Conservation (phyloP, 2,329 filamentous ascomycete genomes). For the Sporothrix variecibatus region DNA sequence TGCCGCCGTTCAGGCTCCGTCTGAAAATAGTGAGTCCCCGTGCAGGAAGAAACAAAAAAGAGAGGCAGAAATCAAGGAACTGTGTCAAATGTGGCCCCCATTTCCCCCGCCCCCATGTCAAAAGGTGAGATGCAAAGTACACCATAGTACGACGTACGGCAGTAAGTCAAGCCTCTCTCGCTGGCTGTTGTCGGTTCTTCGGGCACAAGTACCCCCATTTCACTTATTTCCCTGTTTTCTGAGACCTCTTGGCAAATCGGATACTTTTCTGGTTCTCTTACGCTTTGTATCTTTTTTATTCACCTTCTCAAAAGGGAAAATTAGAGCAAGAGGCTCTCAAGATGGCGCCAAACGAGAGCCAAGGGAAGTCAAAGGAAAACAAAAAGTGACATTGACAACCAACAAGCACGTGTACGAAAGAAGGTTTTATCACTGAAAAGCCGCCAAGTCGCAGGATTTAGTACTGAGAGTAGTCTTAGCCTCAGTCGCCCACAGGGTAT, state of each 20-base stretch:
- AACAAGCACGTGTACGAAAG: slow-evolving; percentile 2
- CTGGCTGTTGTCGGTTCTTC: neutral
- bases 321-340: neutral
- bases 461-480: neutral
- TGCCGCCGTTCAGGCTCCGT: neutral
- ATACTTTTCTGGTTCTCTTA: neutral
- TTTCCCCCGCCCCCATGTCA: neutral
- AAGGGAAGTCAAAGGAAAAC: neutral
- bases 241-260: neutral
- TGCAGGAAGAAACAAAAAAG: neutral
- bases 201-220: neutral
- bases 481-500: neutral
- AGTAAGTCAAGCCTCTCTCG: neutral
- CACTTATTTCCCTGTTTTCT: slow-evolving; percentile 14
- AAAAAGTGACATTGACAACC: neutral
- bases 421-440: neutral
- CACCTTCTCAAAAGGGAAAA: neutral
- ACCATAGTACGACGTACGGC: neutral
- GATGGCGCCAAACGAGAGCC: neutral
- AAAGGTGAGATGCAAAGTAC: neutral
- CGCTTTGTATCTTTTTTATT: slow-evolving; percentile 15
- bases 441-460: neutral
- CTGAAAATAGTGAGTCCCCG: neutral
- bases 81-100: neutral
- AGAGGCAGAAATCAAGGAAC: slow-evolving; percentile 6